Conservation (phyloP, 805 yeast species). For the Allodekkera sacchari region DNA sequence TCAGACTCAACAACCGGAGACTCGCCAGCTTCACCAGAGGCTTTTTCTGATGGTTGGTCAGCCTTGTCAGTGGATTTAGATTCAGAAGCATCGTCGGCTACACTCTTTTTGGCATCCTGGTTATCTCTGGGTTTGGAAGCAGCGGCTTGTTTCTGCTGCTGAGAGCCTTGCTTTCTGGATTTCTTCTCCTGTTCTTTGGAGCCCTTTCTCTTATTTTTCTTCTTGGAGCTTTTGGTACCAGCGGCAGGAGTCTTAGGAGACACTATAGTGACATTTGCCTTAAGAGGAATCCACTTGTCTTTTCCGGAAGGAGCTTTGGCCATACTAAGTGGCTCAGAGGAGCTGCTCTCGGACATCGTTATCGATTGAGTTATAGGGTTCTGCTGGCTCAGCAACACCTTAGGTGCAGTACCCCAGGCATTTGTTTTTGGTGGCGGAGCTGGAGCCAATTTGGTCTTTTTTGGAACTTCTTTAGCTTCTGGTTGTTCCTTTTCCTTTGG, state of each 20-base stretch:
- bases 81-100: neutral
- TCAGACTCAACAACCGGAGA: too few species aligned
- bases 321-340: constrained; percentile 3
- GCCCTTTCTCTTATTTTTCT: constrained; percentile 15
- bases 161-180: neutral
- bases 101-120: constrained; percentile 3
- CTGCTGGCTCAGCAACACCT: constrained; percentile 16
- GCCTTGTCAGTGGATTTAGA: neutral
- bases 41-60: too few species aligned
- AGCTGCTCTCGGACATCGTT: constrained; percentile 13
- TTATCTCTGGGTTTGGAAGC: constrained; percentile 1
- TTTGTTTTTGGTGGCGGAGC: constrained; percentile 57
- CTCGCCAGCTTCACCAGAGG: too few species aligned
- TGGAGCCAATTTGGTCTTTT: constrained; percentile 39
- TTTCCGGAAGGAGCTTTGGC: constrained; percentile 32
- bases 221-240: constrained; percentile 12
- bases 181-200: constrained; percentile 2
- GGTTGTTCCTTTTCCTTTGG: constrained; percentile 4
- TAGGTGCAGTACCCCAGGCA: constrained; percentile 45
- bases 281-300: constrained; percentile 69
- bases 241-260: constrained; percentile 10
- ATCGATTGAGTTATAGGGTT: constrained; percentile 32
- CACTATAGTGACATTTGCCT: constrained; percentile 41
- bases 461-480: constrained; percentile 8
- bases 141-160: constrained; percentile 2